A percentile compares a stretch with the other conserved stretches of the same genome.
Evolutionary conservation across 1,284 basidiomycete genomes (phyloP).

Genomic region (Filobasidium uniguttulatum): DNA sequence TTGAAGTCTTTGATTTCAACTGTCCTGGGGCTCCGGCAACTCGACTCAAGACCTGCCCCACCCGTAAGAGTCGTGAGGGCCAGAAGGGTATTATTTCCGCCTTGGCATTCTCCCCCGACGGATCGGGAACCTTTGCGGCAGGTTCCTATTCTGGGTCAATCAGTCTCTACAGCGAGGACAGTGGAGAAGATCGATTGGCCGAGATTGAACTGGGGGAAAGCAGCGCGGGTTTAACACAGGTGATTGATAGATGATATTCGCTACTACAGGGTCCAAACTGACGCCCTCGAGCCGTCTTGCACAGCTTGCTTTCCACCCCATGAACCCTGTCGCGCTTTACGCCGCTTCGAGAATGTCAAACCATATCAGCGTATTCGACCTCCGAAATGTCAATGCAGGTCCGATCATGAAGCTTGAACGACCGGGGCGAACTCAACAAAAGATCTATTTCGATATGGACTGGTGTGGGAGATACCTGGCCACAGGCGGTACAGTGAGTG

Average conservation of each 20-base stretch:
- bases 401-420: slow-evolving; percentile 19
- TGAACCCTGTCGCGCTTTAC: slow-evolving; percentile 56
- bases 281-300: background rate
- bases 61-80: slow-evolving; percentile 65
- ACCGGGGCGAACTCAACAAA: slow-evolving; percentile 54
- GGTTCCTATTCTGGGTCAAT: slow-evolving; percentile 41
- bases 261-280: background rate
- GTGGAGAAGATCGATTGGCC: slow-evolving; percentile 45
- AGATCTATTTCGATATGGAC: slow-evolving; percentile 62
- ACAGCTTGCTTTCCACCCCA: slow-evolving; percentile 67
- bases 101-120: slow-evolving; percentile 57
- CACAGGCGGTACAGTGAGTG: slow-evolving; percentile 54
- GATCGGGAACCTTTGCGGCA: slow-evolving; percentile 58
- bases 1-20: slow-evolving; percentile 72
- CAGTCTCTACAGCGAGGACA: slow-evolving; percentile 55
- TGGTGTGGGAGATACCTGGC: slow-evolving; percentile 52
- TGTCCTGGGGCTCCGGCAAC: slow-evolving; percentile 53
- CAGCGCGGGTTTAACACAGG: slow-evolving; percentile 57
- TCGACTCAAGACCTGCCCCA: slow-evolving; percentile 58
- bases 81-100: slow-evolving; percentile 82
- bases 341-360: slow-evolving; percentile 59
- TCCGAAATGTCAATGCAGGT: slow-evolving; percentile 45
- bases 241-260: slow-evolving; percentile 25
- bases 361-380: slow-evolving; percentile 59
- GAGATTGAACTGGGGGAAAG: slow-evolving; percentile 47